Base-by-base conservation (phyloP, 306 rosid species). In the Acacia confusa region DNA sequence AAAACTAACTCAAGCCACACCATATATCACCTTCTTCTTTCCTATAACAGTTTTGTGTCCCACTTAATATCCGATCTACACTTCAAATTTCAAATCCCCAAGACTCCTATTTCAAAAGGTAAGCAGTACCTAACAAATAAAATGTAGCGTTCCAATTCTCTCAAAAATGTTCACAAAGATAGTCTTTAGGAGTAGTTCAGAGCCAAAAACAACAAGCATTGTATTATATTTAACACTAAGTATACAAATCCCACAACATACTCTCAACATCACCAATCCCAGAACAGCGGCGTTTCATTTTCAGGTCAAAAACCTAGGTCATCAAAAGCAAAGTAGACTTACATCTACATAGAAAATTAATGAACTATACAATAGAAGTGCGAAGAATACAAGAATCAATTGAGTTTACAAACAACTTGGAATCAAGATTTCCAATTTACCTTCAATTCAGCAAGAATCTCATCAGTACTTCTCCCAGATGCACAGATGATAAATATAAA, bases 401-500 rank as follows among this genome's bases (percentile, higher is more conserved):
- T 16, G 74, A 55, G 19, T 38, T 32, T 50, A 28, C 76, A 48
- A 20, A 24, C 50, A 70, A 22, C 68, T 63, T 15, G 15, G 52
- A 44, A 76, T 71, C 70, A 28, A 69, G 74, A 76, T 24, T 77
- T 53, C 77, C 80, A 71, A 2, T 58, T 63, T 86, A 95, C 99
- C 97, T 95, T 91, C 82, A 95, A 73, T 78, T 93, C 97, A 34
- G 87, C 81, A 40, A 95, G 97, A 75, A 95, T 87, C 77, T 84
- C 95, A 77, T 80, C 88, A 11, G 97, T 81, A 72, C 94, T 93
- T 85, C 90, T 91, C 75, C 97, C 97, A 16, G 94, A 90, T 70
- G 98, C 98, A 85, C 95, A 92, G 65, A 95, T 93, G 77, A 95
- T 87, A 86, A 95, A 95, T 44, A 93, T 40, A 78, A 95, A 91